Evolutionary conservation across 2,329 filamentous ascomycete species (phyloP).

Genomic region (Fusarium liriodendri): DNA sequence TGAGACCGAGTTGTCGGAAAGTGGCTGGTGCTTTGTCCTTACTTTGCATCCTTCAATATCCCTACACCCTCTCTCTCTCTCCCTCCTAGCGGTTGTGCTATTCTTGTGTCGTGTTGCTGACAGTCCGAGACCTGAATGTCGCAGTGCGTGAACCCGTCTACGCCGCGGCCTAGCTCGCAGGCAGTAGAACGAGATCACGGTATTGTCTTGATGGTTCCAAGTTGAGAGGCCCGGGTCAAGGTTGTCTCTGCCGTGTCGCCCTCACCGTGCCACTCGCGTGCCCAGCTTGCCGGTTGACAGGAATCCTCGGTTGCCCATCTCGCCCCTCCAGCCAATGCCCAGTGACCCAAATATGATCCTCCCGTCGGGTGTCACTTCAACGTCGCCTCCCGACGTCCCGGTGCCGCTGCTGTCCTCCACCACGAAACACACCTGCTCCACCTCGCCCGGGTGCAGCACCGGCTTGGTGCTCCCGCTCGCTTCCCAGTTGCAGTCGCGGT

Average conservation of each 20-base stretch:
- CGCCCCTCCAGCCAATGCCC: constrained; percentile 87
- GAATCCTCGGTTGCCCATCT: constrained; percentile 90
- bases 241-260: constrained; percentile 16
- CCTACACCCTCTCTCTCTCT: not conserved
- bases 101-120: not conserved
- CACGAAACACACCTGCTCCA: constrained; percentile 74
- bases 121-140: not conserved
- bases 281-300: constrained; percentile 87
- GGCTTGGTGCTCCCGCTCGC: constrained; percentile 57
- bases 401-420: constrained; percentile 58
- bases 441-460: constrained; percentile 70
- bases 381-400: constrained; percentile 2
- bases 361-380: constrained; percentile 63
- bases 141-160: not conserved
- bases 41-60: not conserved
- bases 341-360: constrained; percentile 81
- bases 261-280: constrained; percentile 55
- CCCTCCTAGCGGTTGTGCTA: not conserved
- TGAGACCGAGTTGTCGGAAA: not conserved
- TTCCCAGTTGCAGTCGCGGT: constrained; percentile 69
- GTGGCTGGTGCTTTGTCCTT: not conserved
- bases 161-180: not conserved
- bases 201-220: not conserved
- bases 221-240: not conserved
- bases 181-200: not conserved